Conservation (phyloP, 345 rosid genomes). For the Sisymbrium altissimum region DNA sequence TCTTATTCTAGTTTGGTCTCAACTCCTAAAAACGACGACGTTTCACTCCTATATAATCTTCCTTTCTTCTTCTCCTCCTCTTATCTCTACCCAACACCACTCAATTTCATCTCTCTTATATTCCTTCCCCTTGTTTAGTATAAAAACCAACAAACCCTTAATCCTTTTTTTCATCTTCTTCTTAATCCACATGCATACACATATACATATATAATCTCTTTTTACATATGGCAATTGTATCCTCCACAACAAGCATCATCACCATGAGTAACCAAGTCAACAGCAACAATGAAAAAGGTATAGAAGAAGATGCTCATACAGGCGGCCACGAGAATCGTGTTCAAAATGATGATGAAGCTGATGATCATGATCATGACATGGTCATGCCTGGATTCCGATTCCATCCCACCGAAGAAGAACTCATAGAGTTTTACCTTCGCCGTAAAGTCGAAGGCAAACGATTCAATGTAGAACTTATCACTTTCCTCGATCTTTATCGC, state of each 20-base stretch:
- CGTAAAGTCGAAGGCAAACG: constrained; percentile 99
- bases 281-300: constrained; percentile 29
- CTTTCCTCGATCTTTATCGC: constrained; percentile 98
- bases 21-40: constrained; percentile 24
- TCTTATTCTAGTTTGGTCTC: constrained; percentile 24
- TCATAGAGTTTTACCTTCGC: constrained; percentile 99
- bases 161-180: constrained; percentile 19
- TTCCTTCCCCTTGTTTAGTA: constrained; percentile 22
- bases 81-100: constrained; percentile 40
- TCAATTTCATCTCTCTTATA: constrained; percentile 26
- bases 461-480: constrained; percentile 94
- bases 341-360: constrained; percentile 36
- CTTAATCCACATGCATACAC: constrained; percentile 32
- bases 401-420: constrained; percentile 99
- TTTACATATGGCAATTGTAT: constrained; percentile 59
- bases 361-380: constrained; percentile 90
- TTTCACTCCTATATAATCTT: constrained; percentile 21
- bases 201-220: constrained; percentile 1
- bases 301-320: constrained; percentile 25
- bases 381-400: constrained; percentile 99
- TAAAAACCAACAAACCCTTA: constrained; percentile 33
- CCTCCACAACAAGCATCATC: constrained; percentile 53
- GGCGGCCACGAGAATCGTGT: constrained; percentile 18
- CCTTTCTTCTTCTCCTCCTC: constrained; percentile 26
- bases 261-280: constrained; percentile 31